Conservation (phyloP, 2,329 filamentous ascomycete species). For the Chalaropsis ovoidea region DNA sequence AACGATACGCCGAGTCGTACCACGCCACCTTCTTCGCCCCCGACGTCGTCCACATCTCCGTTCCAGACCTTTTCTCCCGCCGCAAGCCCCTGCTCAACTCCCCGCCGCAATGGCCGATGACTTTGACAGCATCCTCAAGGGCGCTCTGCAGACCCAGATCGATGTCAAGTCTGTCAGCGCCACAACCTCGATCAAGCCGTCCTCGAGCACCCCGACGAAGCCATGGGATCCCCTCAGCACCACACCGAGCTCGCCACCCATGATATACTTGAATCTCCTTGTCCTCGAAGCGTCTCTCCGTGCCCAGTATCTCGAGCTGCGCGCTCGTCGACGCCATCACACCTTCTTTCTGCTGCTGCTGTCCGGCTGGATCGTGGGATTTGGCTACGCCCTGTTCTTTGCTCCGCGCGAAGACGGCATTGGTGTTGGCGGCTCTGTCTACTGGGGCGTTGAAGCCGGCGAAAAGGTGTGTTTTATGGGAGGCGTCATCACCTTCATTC, state of each 20-base stretch:
- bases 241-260: slow-evolving; percentile 80
- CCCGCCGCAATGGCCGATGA: slow-evolving; percentile 23
- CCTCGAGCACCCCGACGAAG: slow-evolving; percentile 38
- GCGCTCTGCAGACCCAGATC: slow-evolving; percentile 59
- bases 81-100: background rate
- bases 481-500: slow-evolving; percentile 71
- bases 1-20: background rate
- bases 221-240: slow-evolving; percentile 62
- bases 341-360: slow-evolving; percentile 82
- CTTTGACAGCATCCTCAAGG: slow-evolving; percentile 85
- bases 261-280: slow-evolving; percentile 96
- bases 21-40: background rate
- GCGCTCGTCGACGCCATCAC: slow-evolving; percentile 79
- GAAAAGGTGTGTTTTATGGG: slow-evolving; percentile 89
- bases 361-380: slow-evolving; percentile 68
- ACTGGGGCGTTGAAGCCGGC: slow-evolving; percentile 86
- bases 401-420: slow-evolving; percentile 91
- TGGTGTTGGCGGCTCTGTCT: slow-evolving; percentile 84
- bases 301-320: slow-evolving; percentile 82
- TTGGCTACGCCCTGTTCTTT: slow-evolving; percentile 83
- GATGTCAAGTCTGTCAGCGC: slow-evolving; percentile 31
- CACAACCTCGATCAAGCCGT: slow-evolving; percentile 34
- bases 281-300: slow-evolving; percentile 92
- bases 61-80: background rate
- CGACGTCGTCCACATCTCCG: background rate